A percentile compares a stretch with the other conserved stretches of the same genome.
These are phyloP conservation scores for Zygosaccharomyces gambellarensis DNA, from an alignment of 805 yeast genomes.

Conservation along the genomic window DNA sequence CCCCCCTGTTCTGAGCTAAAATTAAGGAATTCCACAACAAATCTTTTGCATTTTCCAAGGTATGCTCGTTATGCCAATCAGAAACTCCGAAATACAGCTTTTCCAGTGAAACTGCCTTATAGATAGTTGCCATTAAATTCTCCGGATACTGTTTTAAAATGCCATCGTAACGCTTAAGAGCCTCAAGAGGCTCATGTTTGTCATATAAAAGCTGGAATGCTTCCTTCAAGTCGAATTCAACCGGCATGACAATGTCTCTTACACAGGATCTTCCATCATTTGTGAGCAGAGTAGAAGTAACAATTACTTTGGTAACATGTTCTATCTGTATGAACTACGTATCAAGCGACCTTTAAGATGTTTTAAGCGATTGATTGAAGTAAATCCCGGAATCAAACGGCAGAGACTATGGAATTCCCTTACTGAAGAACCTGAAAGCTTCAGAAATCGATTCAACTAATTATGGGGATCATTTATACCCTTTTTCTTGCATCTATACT, in stretches of 20 bases:
- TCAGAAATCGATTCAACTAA: neutral
- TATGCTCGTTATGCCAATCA: constrained; percentile 40
- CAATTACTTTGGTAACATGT: neutral
- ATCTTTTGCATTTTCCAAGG: constrained; percentile 41
- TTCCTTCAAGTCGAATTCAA: constrained; percentile 38
- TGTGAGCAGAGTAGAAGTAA: neutral
- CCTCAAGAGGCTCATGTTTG: constrained; percentile 42
- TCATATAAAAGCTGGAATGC: constrained; percentile 44
- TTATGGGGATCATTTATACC: neutral
- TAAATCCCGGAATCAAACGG: neutral
- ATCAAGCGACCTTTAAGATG: neutral
- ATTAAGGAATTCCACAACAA: constrained; percentile 38
- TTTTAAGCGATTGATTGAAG: neutral
- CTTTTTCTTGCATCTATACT: neutral
- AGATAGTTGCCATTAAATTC: constrained; percentile 44
- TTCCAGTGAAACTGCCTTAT: constrained; percentile 47
- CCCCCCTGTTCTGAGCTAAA: constrained; percentile 45
- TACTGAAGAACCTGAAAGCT: neutral
- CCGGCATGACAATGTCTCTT: constrained; percentile 24
- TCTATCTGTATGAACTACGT: neutral
- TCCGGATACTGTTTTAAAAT: constrained; percentile 42
- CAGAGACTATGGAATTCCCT: neutral
- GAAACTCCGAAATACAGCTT: constrained; percentile 37
- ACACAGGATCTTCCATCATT: neutral
- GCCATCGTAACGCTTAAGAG: constrained; percentile 38